Evolutionary conservation across 306 rosid genomes (phyloP).

Genomic region (Arachis hypogaea): DNA sequence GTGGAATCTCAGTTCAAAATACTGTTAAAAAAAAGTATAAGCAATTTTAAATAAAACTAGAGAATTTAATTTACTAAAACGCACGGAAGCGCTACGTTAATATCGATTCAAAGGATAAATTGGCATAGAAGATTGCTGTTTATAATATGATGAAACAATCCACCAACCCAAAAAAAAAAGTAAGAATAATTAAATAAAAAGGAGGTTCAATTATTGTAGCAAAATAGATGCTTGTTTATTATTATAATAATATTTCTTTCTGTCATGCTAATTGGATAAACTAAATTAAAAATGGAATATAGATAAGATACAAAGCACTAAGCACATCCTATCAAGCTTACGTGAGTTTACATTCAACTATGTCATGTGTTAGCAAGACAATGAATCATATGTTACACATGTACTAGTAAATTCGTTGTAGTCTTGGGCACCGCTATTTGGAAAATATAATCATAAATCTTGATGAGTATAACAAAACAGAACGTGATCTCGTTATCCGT

Average conservation of each 20-base stretch:
- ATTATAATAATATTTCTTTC: not conserved
- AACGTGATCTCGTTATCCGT: too few species aligned
- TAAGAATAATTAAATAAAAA: too few species aligned
- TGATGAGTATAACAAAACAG: too few species aligned
- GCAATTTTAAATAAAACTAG: too few species aligned
- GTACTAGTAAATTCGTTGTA: not conserved
- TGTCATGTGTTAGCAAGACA: constrained; percentile 1
- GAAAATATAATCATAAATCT: too few species aligned
- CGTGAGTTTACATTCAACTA: not conserved
- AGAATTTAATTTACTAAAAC: too few species aligned
- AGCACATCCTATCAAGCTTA: not conserved
- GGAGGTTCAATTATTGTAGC: not conserved
- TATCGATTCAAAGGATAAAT: not conserved
- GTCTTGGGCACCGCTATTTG: not conserved
- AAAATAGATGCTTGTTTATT: not conserved
- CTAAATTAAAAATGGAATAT: not conserved
- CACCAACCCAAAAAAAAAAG: not conserved
- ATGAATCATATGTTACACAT: not conserved
- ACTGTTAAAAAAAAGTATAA: too few species aligned
- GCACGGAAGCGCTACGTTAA: too few species aligned
- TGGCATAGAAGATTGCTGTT: too few species aligned
- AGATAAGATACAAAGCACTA: not conserved
- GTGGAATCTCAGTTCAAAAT: too few species aligned
- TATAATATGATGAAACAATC: not conserved
- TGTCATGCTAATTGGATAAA: not conserved